Conservation (phyloP, 345 rosid species). For the Aegle marmelos region DNA sequence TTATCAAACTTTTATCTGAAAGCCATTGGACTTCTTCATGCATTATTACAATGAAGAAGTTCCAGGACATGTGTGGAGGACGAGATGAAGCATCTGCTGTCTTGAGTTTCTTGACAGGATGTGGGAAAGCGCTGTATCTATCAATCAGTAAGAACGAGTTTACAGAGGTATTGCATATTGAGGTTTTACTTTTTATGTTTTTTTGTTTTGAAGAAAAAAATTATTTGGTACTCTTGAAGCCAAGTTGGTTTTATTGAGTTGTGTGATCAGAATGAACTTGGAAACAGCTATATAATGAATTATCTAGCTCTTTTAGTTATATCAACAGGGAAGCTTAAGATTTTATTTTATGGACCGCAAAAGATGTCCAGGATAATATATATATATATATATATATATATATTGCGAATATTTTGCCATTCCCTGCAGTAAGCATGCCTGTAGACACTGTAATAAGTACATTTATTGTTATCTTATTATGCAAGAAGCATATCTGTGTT, state of each 20-base stretch:
- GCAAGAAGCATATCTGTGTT: background rate
- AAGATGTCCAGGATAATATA: background rate
- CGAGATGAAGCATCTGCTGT: constrained; percentile 57
- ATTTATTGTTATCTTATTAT: background rate
- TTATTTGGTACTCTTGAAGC: background rate
- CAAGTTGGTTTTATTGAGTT: background rate
- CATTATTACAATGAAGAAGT: constrained; percentile 59
- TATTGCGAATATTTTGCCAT: background rate
- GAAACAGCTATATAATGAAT: background rate
- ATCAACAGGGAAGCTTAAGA: background rate
- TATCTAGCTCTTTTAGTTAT: background rate
- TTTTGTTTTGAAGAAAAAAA: background rate
- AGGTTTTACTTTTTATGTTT: background rate
- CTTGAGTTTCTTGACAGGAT: constrained; percentile 60
- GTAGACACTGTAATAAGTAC: background rate
- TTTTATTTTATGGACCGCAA: background rate
- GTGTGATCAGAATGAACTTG: constrained; percentile 2
- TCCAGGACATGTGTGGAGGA: constrained; percentile 61
- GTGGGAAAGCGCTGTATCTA: constrained; percentile 61
- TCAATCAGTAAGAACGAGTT: constrained; percentile 50
- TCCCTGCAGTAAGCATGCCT: background rate
- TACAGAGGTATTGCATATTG: constrained; percentile 50
- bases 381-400: too few relatives aligned
- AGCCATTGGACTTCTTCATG: constrained; percentile 63
- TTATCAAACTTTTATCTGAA: constrained; percentile 41